A percentile compares a stretch with the other conserved stretches of the same genome.
Evolutionary conservation across 495 filamentous ascomycete species (phyloP).

Genomic region (Neurospora africana): DNA sequence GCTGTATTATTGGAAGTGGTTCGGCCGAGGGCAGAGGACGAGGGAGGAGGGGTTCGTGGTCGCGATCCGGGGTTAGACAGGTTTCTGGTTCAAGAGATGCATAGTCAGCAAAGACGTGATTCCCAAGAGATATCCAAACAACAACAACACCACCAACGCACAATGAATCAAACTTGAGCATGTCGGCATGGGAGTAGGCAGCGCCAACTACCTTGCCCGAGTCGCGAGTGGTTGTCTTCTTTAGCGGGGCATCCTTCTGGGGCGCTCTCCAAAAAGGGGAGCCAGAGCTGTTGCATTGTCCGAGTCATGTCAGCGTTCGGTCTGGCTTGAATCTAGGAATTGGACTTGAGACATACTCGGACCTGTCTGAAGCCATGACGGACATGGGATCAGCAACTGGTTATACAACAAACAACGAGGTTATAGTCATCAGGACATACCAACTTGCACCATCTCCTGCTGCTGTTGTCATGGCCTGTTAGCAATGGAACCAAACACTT

Average conservation of each 20-base stretch:
- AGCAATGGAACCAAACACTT: slow-evolving; percentile 4
- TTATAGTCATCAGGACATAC: slow-evolving; percentile 42
- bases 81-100: slow-evolving; percentile 22
- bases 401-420: background rate
- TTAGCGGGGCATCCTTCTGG: slow-evolving; percentile 40
- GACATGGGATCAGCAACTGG: slow-evolving; percentile 19
- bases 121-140: background rate
- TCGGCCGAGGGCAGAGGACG: slow-evolving; percentile 23
- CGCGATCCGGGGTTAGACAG: slow-evolving; percentile 34
- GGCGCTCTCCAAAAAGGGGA: slow-evolving; percentile 86
- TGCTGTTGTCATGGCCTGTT: slow-evolving; percentile 17
- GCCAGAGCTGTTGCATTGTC: slow-evolving; percentile 43
- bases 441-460: slow-evolving; percentile 99
- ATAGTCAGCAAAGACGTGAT: slow-evolving; percentile 8
- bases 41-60: slow-evolving; percentile 40
- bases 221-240: slow-evolving; percentile 48
- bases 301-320: background rate
- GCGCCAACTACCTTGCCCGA: slow-evolving; percentile 80
- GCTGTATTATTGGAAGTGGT: slow-evolving; percentile 22
- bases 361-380: slow-evolving; percentile 38
- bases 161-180: slow-evolving; percentile 75
- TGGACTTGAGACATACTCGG: slow-evolving; percentile 40
- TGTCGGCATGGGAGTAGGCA: slow-evolving; percentile 91
- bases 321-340: background rate
- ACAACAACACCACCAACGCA: slow-evolving; percentile 23